Conservation (phyloP, 108 stramenopile genomes). For the Pelagomonas calceolata region DNA sequence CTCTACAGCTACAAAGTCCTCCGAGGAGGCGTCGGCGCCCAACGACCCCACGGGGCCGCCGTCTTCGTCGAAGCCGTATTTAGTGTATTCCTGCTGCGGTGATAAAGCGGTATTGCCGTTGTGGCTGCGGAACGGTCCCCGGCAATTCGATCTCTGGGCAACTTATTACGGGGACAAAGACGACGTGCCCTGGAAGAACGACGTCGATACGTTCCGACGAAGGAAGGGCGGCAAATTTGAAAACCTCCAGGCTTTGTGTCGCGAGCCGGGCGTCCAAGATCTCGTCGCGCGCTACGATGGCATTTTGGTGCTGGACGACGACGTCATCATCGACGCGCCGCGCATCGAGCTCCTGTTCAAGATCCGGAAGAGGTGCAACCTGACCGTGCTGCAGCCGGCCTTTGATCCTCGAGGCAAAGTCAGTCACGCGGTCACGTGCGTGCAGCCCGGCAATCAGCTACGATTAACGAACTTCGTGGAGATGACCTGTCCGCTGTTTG, state of each 20-base stretch:
- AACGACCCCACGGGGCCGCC: not conserved
- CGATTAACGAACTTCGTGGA: not conserved
- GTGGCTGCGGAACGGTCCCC: not conserved
- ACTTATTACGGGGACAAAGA: not conserved
- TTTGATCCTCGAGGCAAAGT: not conserved
- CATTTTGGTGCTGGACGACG: not conserved
- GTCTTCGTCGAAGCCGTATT: not conserved
- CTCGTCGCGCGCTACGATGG: not conserved
- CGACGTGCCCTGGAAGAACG: not conserved
- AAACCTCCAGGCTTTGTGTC: not conserved
- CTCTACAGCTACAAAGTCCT: not conserved
- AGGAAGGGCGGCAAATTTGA: not conserved
- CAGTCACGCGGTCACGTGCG: not conserved
- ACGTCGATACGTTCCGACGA: not conserved
- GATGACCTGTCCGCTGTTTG: not conserved
- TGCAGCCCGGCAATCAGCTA: not conserved
- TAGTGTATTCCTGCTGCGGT: not conserved
- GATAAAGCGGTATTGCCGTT: not conserved
- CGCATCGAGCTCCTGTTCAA: not conserved
- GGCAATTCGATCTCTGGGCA: not conserved
- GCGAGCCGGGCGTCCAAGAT: not conserved
- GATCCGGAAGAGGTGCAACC: not conserved
- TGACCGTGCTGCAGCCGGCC: not conserved
- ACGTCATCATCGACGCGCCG: conserved; percentile 1
- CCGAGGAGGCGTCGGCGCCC: not conserved